Evolutionary conservation across 164 flowering plant species (phyloP), one percentile per base, ranked within the genome.

Genomic region (Vitis cinerea): DNA sequence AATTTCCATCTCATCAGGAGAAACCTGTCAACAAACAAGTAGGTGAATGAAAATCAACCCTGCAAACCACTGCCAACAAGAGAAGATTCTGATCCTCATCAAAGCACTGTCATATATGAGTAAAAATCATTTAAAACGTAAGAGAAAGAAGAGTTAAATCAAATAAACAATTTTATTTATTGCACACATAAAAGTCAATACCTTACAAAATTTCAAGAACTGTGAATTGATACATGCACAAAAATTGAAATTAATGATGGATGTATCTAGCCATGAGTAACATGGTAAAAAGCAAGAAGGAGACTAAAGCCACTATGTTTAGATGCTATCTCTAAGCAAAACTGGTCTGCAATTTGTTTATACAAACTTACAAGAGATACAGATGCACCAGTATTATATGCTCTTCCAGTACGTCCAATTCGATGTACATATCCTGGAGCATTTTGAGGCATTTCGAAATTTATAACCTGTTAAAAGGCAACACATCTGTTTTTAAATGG

Each of bases 391-490:
- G 92, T 88, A 68, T 75, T 89, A 77, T 84, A 81, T 19, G 92
- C 98, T 84, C 98, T 88, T 79, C 99, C 99, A 57, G 98, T 93
- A 50, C 97, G 97, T 23, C 98, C 98, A 81, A 96, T 91, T 29
- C 99, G 91, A 85, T 93, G 98, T 5, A 93, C 84, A 79, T 96
- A 96, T 63, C 94, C 95, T 16, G 82, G 86, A 48, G 83, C 84
- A 80, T 65, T 84, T 75, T 15, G 81, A 74, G 99, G 98, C 97
- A 96, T 86, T 11, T 96, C 98, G 76, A 83, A 90, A 72, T 93
- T 96, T 71, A 96, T 79, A 64, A 96, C 99, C 99, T 95, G 85
- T 52, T 68, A 56, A 49, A 73, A 53, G 23, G 23, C 9, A 60
- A 51, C 44, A 14, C 31, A 56, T 3, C 23, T 23, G 16, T 31